Percentiles rank a stretch among this genome's conserved stretches.
phyloP scores from a whole-genome alignment of 257 asterid species.

The Capsicum rhomboideum region DNA sequence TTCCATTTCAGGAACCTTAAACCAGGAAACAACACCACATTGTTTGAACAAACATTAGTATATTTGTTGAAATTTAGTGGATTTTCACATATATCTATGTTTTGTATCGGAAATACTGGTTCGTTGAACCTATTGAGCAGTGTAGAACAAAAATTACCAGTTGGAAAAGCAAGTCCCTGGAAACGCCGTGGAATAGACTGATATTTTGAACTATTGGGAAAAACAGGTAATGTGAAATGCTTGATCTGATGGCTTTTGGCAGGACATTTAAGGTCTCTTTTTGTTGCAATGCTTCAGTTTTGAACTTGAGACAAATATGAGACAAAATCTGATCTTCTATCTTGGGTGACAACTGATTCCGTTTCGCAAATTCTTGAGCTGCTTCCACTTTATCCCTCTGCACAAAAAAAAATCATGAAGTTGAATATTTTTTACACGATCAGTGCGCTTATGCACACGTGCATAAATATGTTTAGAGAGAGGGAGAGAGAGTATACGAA shows the following conservation, averaged over 20 bases:
- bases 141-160: conserved; percentile 38
- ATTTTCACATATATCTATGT: neutral
- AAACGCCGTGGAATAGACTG: conserved; percentile 64
- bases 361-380: conserved; percentile 58
- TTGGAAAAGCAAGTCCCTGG: conserved; percentile 64
- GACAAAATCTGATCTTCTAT: conserved; percentile 67
- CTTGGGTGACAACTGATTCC: conserved; percentile 61
- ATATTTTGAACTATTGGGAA: conserved; percentile 53
- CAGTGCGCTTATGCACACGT: neutral
- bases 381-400: conserved; percentile 70
- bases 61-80: neutral
- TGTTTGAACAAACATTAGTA: neutral
- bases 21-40: neutral
- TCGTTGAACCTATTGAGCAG: neutral
- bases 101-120: neutral
- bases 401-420: neutral
- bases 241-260: conserved; percentile 74
- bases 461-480: neutral
- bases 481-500: conserved; percentile 28
- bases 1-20: conserved; percentile 78
- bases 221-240: conserved; percentile 63
- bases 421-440: neutral
- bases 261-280: conserved; percentile 56
- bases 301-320: conserved; percentile 76
- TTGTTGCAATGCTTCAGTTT: conserved; percentile 76